phyloP scores from a whole-genome alignment of 2,329 filamentous ascomycete genomes.

The Leptographium radiaticola region DNA sequence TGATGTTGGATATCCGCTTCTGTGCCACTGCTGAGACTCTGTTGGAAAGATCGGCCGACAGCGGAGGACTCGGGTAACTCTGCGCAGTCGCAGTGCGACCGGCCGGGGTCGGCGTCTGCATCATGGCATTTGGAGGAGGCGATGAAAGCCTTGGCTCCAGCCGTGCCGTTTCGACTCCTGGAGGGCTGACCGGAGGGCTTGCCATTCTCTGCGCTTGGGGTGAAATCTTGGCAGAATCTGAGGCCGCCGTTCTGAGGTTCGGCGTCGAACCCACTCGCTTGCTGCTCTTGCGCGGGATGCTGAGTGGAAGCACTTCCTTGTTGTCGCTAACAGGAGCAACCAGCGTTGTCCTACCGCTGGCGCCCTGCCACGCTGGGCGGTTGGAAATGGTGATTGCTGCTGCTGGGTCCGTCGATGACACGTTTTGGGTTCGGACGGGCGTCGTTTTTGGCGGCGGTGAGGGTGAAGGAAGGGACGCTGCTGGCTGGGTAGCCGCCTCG shows the following conservation, averaged over 20 bases:
- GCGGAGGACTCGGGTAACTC: constrained; percentile 25
- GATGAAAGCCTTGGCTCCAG: constrained; percentile 17
- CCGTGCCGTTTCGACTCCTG: constrained; percentile 16
- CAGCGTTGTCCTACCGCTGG: constrained; percentile 53
- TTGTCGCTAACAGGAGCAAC: constrained; percentile 53
- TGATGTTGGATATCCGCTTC: constrained; percentile 1
- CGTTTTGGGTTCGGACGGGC: neutral
- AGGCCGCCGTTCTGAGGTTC: constrained; percentile 8
- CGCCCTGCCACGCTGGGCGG: constrained; percentile 57
- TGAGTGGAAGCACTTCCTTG: constrained; percentile 39
- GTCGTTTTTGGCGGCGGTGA: neutral
- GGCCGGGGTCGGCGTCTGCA: constrained; percentile 10
- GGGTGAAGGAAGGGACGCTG: neutral
- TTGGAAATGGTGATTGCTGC: constrained; percentile 22
- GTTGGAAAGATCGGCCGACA: constrained; percentile 18
- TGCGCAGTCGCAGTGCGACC: constrained; percentile 5
- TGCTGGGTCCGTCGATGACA: constrained; percentile 17
- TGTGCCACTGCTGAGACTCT: neutral
- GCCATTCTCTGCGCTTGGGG: constrained; percentile 3
- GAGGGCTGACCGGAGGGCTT: constrained; percentile 19
- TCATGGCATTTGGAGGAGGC: constrained; percentile 10
- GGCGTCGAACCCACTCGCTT: constrained; percentile 22
- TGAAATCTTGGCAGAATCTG: neutral
- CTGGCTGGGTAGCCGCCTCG: neutral
- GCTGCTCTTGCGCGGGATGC: constrained; percentile 37